These are phyloP conservation scores for Soucietia sequanensis DNA, from an alignment of 805 yeast genomes.

Conservation along the genomic window DNA sequence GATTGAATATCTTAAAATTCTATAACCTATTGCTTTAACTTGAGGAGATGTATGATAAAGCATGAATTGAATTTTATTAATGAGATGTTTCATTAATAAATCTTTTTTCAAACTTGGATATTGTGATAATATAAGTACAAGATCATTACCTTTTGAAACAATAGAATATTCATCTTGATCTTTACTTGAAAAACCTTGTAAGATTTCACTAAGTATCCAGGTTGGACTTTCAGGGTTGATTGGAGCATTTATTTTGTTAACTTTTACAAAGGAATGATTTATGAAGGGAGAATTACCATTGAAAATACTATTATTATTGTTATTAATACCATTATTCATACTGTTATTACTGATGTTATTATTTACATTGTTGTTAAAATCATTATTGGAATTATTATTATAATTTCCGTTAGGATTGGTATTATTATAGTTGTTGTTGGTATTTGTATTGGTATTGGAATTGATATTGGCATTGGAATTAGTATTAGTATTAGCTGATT, in stretches of 20 bases:
- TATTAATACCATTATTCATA: not conserved
- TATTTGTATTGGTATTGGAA: too few species aligned
- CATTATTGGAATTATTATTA: too few species aligned
- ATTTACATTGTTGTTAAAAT: too few species aligned
- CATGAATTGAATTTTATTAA: conserved; percentile 58
- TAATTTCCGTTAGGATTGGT: too few species aligned
- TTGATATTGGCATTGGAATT: too few species aligned
- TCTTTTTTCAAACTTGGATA: conserved; percentile 65
- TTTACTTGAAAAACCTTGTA: conserved; percentile 50
- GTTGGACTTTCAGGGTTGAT: conserved; percentile 32
- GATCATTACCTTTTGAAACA: conserved; percentile 62
- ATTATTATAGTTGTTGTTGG: too few species aligned
- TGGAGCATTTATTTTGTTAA: conserved; percentile 1
- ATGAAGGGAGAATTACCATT: too few species aligned
- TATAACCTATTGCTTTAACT: conserved; percentile 72
- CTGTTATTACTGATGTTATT: too few species aligned
- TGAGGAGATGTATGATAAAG: conserved; percentile 56
- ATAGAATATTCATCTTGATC: conserved; percentile 49
- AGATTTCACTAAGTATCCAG: conserved; percentile 62
- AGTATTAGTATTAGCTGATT: not conserved
- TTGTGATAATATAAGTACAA: conserved; percentile 54
- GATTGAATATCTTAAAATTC: conserved; percentile 66
- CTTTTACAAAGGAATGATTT: not conserved
- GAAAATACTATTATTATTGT: not conserved
- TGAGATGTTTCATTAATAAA: conserved; percentile 55